Evolutionary conservation across 2,329 filamentous ascomycete species (phyloP).

Genomic region (Alternaria ventricosa): DNA sequence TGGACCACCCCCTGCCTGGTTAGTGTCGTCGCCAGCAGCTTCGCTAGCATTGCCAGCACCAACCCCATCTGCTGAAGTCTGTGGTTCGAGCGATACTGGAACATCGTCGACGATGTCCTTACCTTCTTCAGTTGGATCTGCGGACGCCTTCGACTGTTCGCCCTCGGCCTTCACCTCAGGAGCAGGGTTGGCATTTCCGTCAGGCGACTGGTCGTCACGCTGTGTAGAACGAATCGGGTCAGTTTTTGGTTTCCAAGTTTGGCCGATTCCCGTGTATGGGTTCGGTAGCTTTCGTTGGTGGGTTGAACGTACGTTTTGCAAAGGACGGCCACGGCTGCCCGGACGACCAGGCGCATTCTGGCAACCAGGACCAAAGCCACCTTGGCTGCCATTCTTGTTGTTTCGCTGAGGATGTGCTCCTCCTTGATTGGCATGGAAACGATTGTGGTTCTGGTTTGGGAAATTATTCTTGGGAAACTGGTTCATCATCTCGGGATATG

Average conservation of each 20-base stretch:
- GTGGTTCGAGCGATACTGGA: conserved; percentile 11
- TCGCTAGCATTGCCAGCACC: conserved; percentile 12
- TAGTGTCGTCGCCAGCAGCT: conserved; percentile 21
- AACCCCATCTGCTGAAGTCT: conserved; percentile 8
- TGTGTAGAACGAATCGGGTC: conserved; percentile 30
- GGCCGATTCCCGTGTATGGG: conserved; percentile 12
- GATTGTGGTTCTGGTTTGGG: conserved; percentile 73
- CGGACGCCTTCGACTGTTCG: conserved; percentile 30
- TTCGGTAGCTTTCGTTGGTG: conserved; percentile 24
- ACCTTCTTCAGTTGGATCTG: conserved; percentile 40
- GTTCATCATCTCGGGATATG: conserved; percentile 56
- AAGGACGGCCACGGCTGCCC: conserved; percentile 37
- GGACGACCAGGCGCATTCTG: conserved; percentile 37
- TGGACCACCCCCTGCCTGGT: conserved; percentile 24
- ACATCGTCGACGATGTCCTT: conserved; percentile 23
- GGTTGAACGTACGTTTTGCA: conserved; percentile 45
- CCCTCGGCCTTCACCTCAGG: conserved; percentile 40
- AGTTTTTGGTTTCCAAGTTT: conserved; percentile 25
- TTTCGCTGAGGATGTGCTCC: conserved; percentile 56
- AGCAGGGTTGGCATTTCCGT: conserved; percentile 40
- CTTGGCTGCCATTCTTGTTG: conserved; percentile 52
- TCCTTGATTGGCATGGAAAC: conserved; percentile 74
- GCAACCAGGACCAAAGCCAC: conserved; percentile 39
- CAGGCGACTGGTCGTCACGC: conserved; percentile 43
- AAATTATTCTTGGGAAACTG: conserved; percentile 67